Conservation (phyloP, 805 yeast genomes). For the Wickerhamiella galacta region DNA sequence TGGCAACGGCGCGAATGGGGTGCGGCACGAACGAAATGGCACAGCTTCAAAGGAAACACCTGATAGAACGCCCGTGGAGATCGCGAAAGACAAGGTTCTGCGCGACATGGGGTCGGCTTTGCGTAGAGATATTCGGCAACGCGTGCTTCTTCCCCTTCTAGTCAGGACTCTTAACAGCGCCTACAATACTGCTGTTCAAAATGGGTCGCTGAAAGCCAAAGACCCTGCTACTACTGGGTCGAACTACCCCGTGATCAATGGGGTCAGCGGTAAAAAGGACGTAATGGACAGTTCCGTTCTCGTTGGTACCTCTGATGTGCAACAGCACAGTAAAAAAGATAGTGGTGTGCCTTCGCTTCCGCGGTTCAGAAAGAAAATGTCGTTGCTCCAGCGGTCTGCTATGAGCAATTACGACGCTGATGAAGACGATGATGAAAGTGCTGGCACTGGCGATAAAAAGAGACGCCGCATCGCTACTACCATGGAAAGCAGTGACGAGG, state of each 20-base stretch:
- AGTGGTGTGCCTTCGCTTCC: background rate
- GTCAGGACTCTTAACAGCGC: no score
- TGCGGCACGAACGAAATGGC: background rate
- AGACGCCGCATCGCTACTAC: background rate
- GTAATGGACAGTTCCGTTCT: no score
- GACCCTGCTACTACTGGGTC: no score
- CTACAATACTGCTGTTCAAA: no score
- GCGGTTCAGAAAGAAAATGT: background rate
- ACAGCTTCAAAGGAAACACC: background rate
- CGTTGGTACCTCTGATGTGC: no score
- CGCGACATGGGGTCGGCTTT: background rate
- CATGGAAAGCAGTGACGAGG: background rate
- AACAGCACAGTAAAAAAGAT: background rate
- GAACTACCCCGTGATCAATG: no score
- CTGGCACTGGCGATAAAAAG: no score
- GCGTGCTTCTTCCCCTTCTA: background rate
- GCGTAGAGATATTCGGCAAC: background rate
- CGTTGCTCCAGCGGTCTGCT: background rate
- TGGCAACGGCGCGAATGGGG: background rate
- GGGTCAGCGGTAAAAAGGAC: no score
- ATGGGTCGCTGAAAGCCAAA: no score
- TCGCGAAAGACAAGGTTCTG: background rate
- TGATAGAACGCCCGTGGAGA: background rate
- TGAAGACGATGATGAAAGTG: background rate
- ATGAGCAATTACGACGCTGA: background rate